A percentile compares a stretch with the other conserved stretches of the same genome.
phyloP scores from a whole-genome alignment of 495 filamentous ascomycete genomes.

The Daldinia loculata region DNA sequence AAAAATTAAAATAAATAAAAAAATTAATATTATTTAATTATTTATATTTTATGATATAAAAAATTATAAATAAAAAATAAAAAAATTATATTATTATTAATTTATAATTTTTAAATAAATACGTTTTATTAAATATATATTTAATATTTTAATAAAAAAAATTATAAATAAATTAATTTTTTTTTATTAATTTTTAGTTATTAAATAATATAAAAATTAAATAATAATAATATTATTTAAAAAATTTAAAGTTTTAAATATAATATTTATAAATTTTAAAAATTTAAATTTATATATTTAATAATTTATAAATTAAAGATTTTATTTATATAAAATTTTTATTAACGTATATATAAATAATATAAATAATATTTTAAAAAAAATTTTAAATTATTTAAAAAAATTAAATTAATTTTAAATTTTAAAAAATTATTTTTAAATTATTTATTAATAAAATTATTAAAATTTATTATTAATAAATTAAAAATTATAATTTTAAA shows the following conservation, averaged over 20 bases:
- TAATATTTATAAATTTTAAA: no score
- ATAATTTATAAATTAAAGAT: no score
- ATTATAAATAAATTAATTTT: not conserved
- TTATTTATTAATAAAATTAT: no score
- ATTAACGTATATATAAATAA: no score
- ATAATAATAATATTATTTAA: not conserved
- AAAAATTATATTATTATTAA: not conserved
- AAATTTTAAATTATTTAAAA: no score
- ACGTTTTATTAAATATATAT: not conserved
- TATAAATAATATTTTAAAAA: no score
- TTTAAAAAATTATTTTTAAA: no score
- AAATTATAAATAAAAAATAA: not conserved
- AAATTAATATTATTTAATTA: not conserved
- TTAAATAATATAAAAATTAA: not conserved
- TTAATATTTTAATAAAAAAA: not conserved
- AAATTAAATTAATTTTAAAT: no score
- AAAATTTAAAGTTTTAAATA: slow-evolving; percentile 1
- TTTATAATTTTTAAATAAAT: not conserved
- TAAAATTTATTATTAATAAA: no score
- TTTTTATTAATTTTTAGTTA: not conserved
- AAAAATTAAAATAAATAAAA: not conserved
- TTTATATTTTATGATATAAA: not conserved
- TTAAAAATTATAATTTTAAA: no score
- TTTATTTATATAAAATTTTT: no score
- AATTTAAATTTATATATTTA: no score